Conservation (phyloP, 1,284 basidiomycete genomes). For the Rhodotorula sp. region DNA sequence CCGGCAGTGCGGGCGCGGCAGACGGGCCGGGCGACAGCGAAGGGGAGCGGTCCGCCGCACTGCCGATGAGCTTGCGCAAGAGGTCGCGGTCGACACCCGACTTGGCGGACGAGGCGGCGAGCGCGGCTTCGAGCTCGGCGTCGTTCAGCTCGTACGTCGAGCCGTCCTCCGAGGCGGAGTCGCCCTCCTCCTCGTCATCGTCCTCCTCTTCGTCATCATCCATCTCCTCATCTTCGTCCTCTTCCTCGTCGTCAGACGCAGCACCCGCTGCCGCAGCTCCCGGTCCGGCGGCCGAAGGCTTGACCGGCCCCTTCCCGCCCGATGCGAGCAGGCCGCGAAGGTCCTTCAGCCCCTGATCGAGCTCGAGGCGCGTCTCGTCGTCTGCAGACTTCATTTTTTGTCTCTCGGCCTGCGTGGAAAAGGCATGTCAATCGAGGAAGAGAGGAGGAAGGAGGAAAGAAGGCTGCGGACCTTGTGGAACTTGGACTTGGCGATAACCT, state of each 20-base stretch:
- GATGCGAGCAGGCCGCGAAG: constrained; percentile 74
- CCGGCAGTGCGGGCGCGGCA: neutral
- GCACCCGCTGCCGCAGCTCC: neutral
- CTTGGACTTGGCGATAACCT: constrained; percentile 97
- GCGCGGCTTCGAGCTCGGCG: constrained; percentile 36
- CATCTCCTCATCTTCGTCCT: constrained; percentile 19
- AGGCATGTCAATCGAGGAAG: neutral
- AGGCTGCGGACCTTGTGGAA: constrained; percentile 70
- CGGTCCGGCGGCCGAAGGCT: neutral
- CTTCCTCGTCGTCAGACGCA: neutral
- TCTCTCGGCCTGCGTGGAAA: constrained; percentile 65
- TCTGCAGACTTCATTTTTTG: constrained; percentile 86
- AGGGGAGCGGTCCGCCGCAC: constrained; percentile 13
- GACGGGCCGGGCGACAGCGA: constrained; percentile 10
- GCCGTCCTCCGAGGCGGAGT: constrained; percentile 6
- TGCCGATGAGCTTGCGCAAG: constrained; percentile 45
- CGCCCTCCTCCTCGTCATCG: constrained; percentile 53
- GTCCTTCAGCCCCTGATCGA: constrained; percentile 84
- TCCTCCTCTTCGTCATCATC: constrained; percentile 13
- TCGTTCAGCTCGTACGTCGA: constrained; percentile 37
- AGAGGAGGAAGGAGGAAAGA: neutral
- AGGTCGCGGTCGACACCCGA: constrained; percentile 45
- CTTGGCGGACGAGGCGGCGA: constrained; percentile 38
- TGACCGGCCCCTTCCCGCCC: constrained; percentile 23
- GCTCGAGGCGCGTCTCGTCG: constrained; percentile 79